Conservation (phyloP, 768 basidiomycete species). For the Naematelia aurantialba region DNA sequence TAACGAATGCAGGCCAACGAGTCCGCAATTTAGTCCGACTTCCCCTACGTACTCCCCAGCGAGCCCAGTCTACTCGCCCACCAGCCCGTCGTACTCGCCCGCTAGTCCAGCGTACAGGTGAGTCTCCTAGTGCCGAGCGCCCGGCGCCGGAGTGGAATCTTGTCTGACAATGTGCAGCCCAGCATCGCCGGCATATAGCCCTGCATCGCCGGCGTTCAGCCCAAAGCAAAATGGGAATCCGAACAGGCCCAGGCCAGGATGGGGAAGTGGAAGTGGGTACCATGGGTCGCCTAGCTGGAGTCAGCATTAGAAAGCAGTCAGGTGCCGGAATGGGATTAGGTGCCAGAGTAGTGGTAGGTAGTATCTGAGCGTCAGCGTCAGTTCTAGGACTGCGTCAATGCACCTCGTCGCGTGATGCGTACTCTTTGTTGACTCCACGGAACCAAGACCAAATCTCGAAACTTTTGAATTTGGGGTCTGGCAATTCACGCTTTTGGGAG, state of each 20-base stretch:
- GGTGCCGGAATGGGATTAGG: no score
- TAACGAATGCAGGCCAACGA: slow-evolving; percentile 71
- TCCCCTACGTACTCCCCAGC: slow-evolving; percentile 84
- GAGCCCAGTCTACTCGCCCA: slow-evolving; percentile 85
- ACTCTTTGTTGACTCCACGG: no score
- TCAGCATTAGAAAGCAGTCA: not conserved
- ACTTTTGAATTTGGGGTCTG: no score
- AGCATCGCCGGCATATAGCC: slow-evolving; percentile 32
- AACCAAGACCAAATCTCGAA: no score
- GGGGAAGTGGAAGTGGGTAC: slow-evolving; percentile 33
- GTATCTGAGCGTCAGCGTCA: no score
- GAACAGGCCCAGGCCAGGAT: slow-evolving; percentile 26
- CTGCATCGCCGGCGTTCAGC: slow-evolving; percentile 29
- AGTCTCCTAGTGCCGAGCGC: slow-evolving; percentile 8
- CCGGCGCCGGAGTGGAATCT: not conserved
- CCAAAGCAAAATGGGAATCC: slow-evolving; percentile 12
- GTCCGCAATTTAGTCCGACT: slow-evolving; percentile 84
- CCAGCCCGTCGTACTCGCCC: slow-evolving; percentile 89
- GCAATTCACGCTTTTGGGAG: no score
- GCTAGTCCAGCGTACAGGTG: slow-evolving; percentile 69
- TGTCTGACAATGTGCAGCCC: slow-evolving; percentile 29
- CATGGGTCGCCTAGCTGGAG: slow-evolving; percentile 40
- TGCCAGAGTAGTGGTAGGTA: no score
- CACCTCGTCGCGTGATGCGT: no score
- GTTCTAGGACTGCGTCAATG: no score